These are phyloP conservation scores for Somion occarium DNA, from an alignment of 1,284 basidiomycete species.

Conservation along the genomic window DNA sequence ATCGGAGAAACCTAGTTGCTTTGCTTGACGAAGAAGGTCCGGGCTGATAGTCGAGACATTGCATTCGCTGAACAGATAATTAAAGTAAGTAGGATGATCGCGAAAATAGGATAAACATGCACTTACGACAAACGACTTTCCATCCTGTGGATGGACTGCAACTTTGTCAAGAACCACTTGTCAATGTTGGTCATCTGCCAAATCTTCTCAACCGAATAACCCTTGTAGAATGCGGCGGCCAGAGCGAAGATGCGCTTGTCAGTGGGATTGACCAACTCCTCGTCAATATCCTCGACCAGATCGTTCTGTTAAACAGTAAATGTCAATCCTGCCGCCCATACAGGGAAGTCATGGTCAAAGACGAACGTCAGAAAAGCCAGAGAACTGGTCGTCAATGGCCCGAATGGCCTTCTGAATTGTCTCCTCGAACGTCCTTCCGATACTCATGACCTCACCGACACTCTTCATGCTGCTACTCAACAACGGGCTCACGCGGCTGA, in stretches of 20 bases:
- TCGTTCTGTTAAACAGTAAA: slow-evolving; percentile 64
- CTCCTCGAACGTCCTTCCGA: slow-evolving; percentile 97
- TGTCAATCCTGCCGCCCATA: no score
- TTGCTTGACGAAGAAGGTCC: slow-evolving; percentile 75
- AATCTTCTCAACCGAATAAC: slow-evolving; percentile 93
- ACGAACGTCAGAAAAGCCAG: slow-evolving; percentile 84
- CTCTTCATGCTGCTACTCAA: slow-evolving; percentile 97
- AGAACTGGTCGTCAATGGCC: slow-evolving; percentile 92
- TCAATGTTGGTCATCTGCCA: slow-evolving; percentile 98
- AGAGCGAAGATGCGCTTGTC: slow-evolving; percentile 93
- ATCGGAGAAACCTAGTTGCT: slow-evolving; percentile 97
- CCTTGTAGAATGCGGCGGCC: slow-evolving; percentile 82
- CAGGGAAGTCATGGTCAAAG: no score
- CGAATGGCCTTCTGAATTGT: slow-evolving; percentile 98
- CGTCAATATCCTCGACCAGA: slow-evolving; percentile 78
- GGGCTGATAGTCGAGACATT: slow-evolving; percentile 67
- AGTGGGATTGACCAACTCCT: slow-evolving; percentile 84
- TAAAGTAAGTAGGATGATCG: background rate
- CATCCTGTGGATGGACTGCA: slow-evolving; percentile 80
- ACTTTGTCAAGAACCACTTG: slow-evolving; percentile 94
- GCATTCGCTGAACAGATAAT: slow-evolving; percentile 42
- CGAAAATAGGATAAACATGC: slow-evolving; percentile 26
- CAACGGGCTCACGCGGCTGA: slow-evolving; percentile 83
- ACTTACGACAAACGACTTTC: slow-evolving; percentile 69
- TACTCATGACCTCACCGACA: slow-evolving; percentile 99